Percentiles rank a stretch among this genome's conserved stretches.
Conservation (phyloP, 2,329 filamentous ascomycete genomes). For the Fusarium anguioides region DNA sequence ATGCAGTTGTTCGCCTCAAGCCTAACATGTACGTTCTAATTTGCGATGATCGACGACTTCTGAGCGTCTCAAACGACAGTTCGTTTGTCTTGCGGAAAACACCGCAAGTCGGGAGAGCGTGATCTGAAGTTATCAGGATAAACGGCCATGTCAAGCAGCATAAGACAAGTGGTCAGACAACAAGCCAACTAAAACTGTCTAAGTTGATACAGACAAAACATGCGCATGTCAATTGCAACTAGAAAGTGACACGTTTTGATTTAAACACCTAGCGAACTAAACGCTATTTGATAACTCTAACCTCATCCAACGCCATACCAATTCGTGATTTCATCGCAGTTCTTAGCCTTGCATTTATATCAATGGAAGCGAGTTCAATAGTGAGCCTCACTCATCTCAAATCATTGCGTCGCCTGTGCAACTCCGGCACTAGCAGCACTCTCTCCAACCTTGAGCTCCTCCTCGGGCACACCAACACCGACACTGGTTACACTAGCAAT, state of each 20-base stretch:
- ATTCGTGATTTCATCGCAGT: slow-evolving; percentile 36
- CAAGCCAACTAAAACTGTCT: too few species aligned
- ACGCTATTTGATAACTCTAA: slow-evolving; percentile 29
- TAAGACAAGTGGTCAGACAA: too few species aligned
- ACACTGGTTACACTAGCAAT: slow-evolving; percentile 60
- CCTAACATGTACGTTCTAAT: too few species aligned
- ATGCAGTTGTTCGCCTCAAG: too few species aligned
- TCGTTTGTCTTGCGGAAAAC: too few species aligned
- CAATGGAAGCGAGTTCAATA: neutral
- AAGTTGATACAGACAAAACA: neutral
- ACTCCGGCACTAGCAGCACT: slow-evolving; percentile 64
- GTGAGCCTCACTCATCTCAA: neutral
- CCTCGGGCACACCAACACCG: slow-evolving; percentile 67
- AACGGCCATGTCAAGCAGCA: too few species aligned
- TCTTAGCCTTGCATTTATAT: neutral
- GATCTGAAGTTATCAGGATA: too few species aligned
- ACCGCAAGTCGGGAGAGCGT: too few species aligned
- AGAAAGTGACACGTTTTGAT: neutral
- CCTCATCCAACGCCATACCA: slow-evolving; percentile 41
- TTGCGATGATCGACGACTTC: too few species aligned
- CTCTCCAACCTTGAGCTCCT: slow-evolving; percentile 70
- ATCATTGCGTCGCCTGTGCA: slow-evolving; percentile 25
- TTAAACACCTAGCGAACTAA: neutral
- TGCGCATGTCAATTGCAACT: neutral
- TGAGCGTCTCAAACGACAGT: too few species aligned